These are phyloP conservation scores for Tuber microsphaerosporum DNA, from an alignment of 495 filamentous ascomycete species.

Conservation along the genomic window DNA sequence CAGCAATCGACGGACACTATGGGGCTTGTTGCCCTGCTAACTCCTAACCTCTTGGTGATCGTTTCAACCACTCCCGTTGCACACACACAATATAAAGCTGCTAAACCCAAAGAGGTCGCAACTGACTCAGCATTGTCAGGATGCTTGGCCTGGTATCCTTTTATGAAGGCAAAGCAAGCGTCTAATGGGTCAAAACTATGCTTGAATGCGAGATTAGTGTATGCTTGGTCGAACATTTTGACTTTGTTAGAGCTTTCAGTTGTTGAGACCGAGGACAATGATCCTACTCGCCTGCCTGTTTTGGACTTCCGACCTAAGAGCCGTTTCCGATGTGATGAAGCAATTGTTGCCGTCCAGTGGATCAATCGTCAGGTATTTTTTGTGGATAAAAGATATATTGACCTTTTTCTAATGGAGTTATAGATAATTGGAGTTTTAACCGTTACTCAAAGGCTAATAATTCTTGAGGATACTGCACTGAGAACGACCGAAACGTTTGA, in stretches of 20 bases:
- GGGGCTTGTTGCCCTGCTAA: slow-evolving; percentile 91
- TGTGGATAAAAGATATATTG: slow-evolving; percentile 2
- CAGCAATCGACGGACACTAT: slow-evolving; percentile 80
- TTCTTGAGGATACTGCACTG: slow-evolving; percentile 82
- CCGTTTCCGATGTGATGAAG: slow-evolving; percentile 88
- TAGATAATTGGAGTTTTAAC: slow-evolving; percentile 74
- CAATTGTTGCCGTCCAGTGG: slow-evolving; percentile 96
- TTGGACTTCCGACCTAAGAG: slow-evolving; percentile 75
- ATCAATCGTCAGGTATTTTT: slow-evolving; percentile 67
- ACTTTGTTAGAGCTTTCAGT: slow-evolving; percentile 67
- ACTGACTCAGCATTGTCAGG: slow-evolving; percentile 86
- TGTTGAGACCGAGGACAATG: slow-evolving; percentile 62
- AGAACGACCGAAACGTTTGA: slow-evolving; percentile 90
- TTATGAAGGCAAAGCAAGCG: slow-evolving; percentile 79
- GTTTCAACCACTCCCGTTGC: slow-evolving; percentile 94
- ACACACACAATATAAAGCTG: slow-evolving; percentile 88
- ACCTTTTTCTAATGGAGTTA: slow-evolving; percentile 20
- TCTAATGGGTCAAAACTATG: slow-evolving; percentile 45
- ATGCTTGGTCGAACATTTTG: slow-evolving; percentile 95
- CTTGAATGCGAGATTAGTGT: slow-evolving; percentile 76
- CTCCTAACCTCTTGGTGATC: slow-evolving; percentile 88
- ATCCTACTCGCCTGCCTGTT: slow-evolving; percentile 62
- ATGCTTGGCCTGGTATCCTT: slow-evolving; percentile 93
- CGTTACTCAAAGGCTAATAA: slow-evolving; percentile 83
- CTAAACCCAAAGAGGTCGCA: slow-evolving; percentile 79